These are phyloP conservation scores for Elongisporangium undulatum DNA, from an alignment of 352 stramenopile genomes.

Conservation along the genomic window DNA sequence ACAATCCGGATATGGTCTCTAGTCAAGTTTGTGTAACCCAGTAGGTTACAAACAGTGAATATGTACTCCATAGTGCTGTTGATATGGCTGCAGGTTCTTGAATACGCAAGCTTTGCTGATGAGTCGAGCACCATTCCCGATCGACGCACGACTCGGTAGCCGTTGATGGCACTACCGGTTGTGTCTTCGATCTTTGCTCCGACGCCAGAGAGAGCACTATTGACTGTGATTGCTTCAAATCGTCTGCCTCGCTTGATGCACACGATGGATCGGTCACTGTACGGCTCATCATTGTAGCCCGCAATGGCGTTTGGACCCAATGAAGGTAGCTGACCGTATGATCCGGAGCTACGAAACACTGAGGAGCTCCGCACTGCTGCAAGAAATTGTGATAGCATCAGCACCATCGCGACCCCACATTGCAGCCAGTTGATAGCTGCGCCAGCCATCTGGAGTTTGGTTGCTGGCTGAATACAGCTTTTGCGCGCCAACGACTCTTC, in stretches of 20 bases:
- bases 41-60: constrained; percentile 3
- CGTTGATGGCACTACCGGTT: constrained; percentile 8
- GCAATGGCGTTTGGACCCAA: constrained; percentile 11
- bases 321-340: constrained; percentile 11
- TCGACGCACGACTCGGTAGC: constrained; percentile 22
- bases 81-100: constrained; percentile 7
- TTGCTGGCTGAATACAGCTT: too few relatives aligned
- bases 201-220: constrained; percentile 6
- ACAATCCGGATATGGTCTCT: constrained; percentile 36
- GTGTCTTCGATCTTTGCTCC: constrained; percentile 2
- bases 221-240: constrained; percentile 29
- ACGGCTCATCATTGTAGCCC: constrained; percentile 41
- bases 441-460: constrained; percentile 8
- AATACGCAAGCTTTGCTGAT: not conserved
- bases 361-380: constrained; percentile 16
- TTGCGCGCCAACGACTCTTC: too few relatives aligned
- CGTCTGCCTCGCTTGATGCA: constrained; percentile 18
- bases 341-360: not conserved
- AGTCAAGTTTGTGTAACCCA: constrained; percentile 12
- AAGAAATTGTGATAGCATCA: constrained; percentile 29
- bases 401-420: constrained; percentile 18
- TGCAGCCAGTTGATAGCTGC: constrained; percentile 24
- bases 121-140: not conserved
- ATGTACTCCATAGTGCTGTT: constrained; percentile 6
- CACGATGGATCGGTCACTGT: constrained; percentile 30